These are phyloP conservation scores for Bruguiera sexangula DNA, from an alignment of 345 rosid genomes.

Conservation along the genomic window DNA sequence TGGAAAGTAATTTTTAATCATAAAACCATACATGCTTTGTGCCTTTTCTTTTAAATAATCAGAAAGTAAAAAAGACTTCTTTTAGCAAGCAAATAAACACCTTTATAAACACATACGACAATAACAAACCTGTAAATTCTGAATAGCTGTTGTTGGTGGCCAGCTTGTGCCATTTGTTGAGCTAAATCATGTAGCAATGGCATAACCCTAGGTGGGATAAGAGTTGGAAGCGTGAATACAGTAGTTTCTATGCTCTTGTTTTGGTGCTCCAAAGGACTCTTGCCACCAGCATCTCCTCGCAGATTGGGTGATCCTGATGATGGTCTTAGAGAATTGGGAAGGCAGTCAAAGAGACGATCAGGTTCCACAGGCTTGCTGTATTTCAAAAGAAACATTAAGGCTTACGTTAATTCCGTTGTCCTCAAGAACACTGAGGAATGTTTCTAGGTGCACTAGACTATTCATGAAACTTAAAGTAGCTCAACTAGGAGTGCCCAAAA, in stretches of 20 bases:
- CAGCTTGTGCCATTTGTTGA: conserved; percentile 83
- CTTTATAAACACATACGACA: no score
- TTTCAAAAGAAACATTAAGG: conserved; percentile 5
- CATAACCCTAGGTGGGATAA: conserved; percentile 80
- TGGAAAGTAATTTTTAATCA: no score
- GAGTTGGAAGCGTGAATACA: conserved; percentile 66
- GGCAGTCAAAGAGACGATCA: conserved; percentile 79
- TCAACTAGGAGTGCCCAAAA: no score
- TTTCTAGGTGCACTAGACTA: no score
- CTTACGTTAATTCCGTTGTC: neutral
- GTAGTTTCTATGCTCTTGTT: conserved; percentile 54
- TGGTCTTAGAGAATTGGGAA: conserved; percentile 74
- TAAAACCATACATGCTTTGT: no score
- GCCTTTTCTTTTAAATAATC: no score
- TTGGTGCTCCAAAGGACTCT: conserved; percentile 46
- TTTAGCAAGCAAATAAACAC: no score
- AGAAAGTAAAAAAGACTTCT: no score
- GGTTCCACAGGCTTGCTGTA: conserved; percentile 95
- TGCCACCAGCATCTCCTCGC: conserved; percentile 36
- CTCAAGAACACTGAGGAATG: no score
- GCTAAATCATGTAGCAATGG: conserved; percentile 81
- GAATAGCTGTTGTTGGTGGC: conserved; percentile 87
- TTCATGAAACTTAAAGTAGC: no score
- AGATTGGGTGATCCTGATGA: conserved; percentile 45
- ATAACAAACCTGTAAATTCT: conserved; percentile 57